Percentiles rank a stretch among this genome's conserved stretches.
Evolutionary conservation across 768 basidiomycete genomes (phyloP).

Genomic region (Tricholoma sp.): DNA sequence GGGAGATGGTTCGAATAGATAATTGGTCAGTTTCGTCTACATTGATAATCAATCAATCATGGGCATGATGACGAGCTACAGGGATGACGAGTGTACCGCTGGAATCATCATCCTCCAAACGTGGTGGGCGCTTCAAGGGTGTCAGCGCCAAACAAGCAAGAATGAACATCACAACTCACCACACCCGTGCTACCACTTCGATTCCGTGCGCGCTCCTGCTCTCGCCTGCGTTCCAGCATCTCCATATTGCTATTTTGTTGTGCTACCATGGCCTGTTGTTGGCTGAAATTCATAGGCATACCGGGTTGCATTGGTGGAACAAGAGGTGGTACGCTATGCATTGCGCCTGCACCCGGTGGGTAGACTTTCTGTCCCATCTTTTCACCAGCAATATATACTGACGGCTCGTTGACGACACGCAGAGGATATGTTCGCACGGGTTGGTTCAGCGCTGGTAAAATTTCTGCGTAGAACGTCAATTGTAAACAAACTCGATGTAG

Average conservation of each 20-base stretch:
- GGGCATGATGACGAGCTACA: too few species aligned
- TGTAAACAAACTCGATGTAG: constrained; percentile 9
- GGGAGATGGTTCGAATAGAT: constrained; percentile 65
- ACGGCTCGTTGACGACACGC: constrained; percentile 57
- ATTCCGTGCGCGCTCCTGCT: constrained; percentile 52
- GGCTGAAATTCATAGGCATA: constrained; percentile 32
- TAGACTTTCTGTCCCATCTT: constrained; percentile 66
- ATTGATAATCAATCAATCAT: constrained; percentile 1
- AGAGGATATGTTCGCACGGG: constrained; percentile 72
- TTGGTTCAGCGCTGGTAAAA: constrained; percentile 52
- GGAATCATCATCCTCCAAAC: constrained; percentile 57
- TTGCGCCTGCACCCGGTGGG: constrained; percentile 27
- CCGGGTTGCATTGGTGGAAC: constrained; percentile 26
- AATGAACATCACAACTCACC: constrained; percentile 26
- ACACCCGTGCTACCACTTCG: constrained; percentile 36
- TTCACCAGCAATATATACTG: constrained; percentile 68
- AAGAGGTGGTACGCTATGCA: constrained; percentile 22
- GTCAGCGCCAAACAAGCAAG: constrained; percentile 5
- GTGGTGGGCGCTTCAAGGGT: constrained; percentile 28
- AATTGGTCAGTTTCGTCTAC: constrained; percentile 65
- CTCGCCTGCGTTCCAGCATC: constrained; percentile 58
- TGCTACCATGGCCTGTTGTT: constrained; percentile 62
- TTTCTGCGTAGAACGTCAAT: constrained; percentile 35
- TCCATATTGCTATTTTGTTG: constrained; percentile 75
- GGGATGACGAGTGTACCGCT: constrained; percentile 38